These are phyloP conservation scores for Wickerhamomyces chambardii DNA, from an alignment of 805 yeast species.

Conservation along the genomic window DNA sequence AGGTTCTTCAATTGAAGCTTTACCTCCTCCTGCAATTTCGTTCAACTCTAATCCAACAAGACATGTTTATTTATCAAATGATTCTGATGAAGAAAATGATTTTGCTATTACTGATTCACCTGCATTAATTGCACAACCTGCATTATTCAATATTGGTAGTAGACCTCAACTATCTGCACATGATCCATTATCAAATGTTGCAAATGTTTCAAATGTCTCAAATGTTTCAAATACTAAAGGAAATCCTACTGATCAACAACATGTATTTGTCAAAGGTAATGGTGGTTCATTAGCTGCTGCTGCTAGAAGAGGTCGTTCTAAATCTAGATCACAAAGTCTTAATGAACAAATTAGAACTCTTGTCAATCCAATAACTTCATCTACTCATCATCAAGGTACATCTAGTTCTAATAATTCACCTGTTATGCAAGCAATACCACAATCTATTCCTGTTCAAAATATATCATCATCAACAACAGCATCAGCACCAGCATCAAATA, in stretches of 20 bases:
- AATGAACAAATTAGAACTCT: slow-evolving; percentile 32
- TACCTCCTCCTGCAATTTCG: slow-evolving; percentile 11
- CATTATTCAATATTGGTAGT: too few relatives aligned
- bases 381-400: slow-evolving; percentile 10
- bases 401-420: too few relatives aligned
- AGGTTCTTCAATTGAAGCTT: slow-evolving; percentile 11
- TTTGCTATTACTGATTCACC: slow-evolving; percentile 11
- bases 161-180: too few relatives aligned
- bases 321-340: slow-evolving; percentile 29
- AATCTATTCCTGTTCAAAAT: slow-evolving; percentile 18
- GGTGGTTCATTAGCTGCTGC: slow-evolving; percentile 14
- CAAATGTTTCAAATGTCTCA: too few relatives aligned
- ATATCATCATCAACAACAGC: neutral
- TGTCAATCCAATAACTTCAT: slow-evolving; percentile 23
- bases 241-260: neutral
- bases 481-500: slow-evolving; percentile 10
- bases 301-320: slow-evolving; percentile 15
- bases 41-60: neutral
- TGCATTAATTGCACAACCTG: neutral
- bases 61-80: neutral
- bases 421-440: too few relatives aligned
- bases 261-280: slow-evolving; percentile 1
- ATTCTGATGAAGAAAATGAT: slow-evolving; percentile 6
- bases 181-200: neutral
- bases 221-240: too few relatives aligned